Conservation (phyloP, 257 asterid genomes). For the Solanum rostratum region DNA sequence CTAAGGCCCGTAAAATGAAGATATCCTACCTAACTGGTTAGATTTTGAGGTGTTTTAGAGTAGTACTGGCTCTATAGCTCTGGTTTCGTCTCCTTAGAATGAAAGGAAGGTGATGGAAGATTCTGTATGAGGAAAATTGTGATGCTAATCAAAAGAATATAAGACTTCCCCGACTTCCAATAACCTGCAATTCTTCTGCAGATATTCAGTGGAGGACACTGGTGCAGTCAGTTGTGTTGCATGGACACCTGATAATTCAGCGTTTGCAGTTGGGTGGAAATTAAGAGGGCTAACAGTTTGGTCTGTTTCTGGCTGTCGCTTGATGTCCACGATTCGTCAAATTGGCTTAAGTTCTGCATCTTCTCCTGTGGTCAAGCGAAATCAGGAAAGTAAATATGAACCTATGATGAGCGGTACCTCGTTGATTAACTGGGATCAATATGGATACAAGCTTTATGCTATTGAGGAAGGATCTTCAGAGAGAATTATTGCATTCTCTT, state of each 20-base stretch:
- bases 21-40: background rate
- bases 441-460: conserved; percentile 94
- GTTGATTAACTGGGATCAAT: conserved; percentile 90
- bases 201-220: conserved; percentile 88
- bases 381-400: conserved; percentile 76
- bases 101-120: background rate
- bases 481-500: conserved; percentile 80
- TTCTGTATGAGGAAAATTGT: background rate
- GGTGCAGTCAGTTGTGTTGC: conserved; percentile 95
- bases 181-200: conserved; percentile 17
- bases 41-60: background rate
- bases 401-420: conserved; percentile 96
- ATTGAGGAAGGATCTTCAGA: conserved; percentile 84
- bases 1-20: background rate
- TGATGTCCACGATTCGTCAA: conserved; percentile 96
- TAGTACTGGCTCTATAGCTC: background rate
- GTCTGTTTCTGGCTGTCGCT: conserved; percentile 99
- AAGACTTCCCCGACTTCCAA: background rate
- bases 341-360: conserved; percentile 83
- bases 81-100: background rate
- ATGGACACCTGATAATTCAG: conserved; percentile 94
- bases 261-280: conserved; percentile 99
- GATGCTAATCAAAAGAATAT: background rate
- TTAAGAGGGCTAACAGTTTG: conserved; percentile 93
- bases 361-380: conserved; percentile 79